phyloP scores from a whole-genome alignment of 2,329 filamentous ascomycete species.

The Aureobasidium sp. region DNA sequence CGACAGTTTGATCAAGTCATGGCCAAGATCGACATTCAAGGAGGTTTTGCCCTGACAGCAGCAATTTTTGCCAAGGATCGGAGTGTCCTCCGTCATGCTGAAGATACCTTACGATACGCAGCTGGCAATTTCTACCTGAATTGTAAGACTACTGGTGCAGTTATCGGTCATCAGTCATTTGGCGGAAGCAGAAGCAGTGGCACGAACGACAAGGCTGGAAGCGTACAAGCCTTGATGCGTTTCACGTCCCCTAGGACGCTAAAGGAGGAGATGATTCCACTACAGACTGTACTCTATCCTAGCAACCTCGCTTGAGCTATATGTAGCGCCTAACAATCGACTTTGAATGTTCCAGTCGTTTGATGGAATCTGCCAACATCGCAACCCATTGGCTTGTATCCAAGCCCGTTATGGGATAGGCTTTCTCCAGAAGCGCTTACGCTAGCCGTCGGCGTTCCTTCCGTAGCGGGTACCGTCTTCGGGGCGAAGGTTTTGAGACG shows the following conservation, averaged over 20 bases:
- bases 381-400: too few relatives aligned
- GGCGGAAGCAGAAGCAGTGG: conserved; percentile 45
- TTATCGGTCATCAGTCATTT: conserved; percentile 49
- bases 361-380: too few relatives aligned
- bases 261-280: conserved; percentile 3
- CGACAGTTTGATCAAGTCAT: neutral
- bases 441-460: neutral
- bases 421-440: neutral
- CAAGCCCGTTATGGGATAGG: too few relatives aligned
- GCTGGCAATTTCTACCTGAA: conserved; percentile 53
- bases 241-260: neutral
- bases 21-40: conserved; percentile 16
- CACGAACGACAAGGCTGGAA: conserved; percentile 51
- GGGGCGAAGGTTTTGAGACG: neutral
- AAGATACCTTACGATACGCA: conserved; percentile 43
- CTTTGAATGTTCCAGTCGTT: too few relatives aligned
- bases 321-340: neutral
- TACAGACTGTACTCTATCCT: conserved; percentile 1
- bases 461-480: neutral
- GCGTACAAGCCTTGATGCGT: neutral
- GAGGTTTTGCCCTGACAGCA: conserved; percentile 41
- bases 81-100: conserved; percentile 40
- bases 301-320: neutral
- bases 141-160: conserved; percentile 48
- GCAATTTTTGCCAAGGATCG: conserved; percentile 43